Evolutionary conservation across 768 basidiomycete genomes (phyloP).

Genomic region (Boletus sp.): DNA sequence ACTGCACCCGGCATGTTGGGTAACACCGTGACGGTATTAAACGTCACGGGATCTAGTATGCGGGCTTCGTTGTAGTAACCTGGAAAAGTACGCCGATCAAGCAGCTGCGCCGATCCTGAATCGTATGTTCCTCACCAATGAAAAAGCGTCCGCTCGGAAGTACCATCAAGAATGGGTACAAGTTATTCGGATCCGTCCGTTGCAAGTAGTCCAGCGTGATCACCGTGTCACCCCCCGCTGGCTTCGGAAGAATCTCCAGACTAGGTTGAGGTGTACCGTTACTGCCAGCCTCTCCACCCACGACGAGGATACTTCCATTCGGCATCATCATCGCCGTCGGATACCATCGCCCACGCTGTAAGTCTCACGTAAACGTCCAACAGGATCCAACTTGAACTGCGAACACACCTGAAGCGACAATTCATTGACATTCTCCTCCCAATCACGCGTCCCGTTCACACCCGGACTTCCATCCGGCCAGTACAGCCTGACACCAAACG

Average conservation of each 20-base stretch:
- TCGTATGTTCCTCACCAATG: conserved; percentile 46
- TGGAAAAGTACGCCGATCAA: conserved; percentile 20
- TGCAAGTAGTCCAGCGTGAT: conserved; percentile 62
- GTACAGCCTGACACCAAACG: conserved; percentile 70
- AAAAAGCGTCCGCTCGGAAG: conserved; percentile 70
- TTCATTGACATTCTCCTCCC: conserved; percentile 66
- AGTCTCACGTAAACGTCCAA: background rate
- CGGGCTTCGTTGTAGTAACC: conserved; percentile 82
- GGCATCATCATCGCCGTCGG: conserved; percentile 66
- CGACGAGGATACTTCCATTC: conserved; percentile 70
- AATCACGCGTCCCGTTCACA: conserved; percentile 71
- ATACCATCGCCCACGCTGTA: conserved; percentile 67
- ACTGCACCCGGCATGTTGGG: conserved; percentile 78
- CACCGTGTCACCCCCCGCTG: conserved; percentile 59
- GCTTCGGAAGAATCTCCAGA: conserved; percentile 68
- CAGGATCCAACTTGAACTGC: too few relatives aligned
- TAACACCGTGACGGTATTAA: conserved; percentile 53
- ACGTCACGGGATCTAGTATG: conserved; percentile 63
- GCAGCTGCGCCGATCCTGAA: background rate
- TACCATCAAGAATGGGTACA: conserved; percentile 75
- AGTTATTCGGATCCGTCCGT: conserved; percentile 74
- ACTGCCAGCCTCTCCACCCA: conserved; percentile 75
- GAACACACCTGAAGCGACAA: conserved; percentile 56
- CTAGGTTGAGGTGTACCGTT: conserved; percentile 65
- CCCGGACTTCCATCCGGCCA: conserved; percentile 66